phyloP scores from a whole-genome alignment of 495 filamentous ascomycete species.

The Trichocladium antarcticum region DNA sequence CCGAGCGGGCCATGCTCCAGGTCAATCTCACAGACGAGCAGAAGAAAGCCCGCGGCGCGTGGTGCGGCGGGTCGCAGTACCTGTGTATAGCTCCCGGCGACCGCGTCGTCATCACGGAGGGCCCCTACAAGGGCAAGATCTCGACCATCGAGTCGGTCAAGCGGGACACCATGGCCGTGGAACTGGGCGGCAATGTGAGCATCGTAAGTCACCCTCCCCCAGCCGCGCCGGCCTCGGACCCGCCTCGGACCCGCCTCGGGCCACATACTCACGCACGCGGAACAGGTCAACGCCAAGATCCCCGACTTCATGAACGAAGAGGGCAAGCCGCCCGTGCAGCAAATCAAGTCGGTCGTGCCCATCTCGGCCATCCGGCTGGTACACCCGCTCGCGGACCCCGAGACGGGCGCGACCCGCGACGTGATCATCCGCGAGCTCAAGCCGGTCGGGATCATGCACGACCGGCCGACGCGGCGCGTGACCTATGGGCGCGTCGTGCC shows the following conservation, averaged over 20 bases:
- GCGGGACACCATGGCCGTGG: constrained; percentile 44
- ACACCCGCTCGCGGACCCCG: constrained; percentile 53
- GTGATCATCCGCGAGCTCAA: constrained; percentile 62
- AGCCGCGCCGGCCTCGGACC: too few relatives aligned
- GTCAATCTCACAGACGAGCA: constrained; percentile 12
- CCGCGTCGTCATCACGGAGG: constrained; percentile 65
- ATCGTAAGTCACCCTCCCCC: constrained; percentile 42
- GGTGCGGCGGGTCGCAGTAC: constrained; percentile 44
- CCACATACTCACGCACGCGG: neutral
- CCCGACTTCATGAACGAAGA: constrained; percentile 42
- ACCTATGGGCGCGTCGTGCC: constrained; percentile 45
- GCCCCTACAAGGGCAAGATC: constrained; percentile 72
- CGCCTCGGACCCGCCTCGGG: too few relatives aligned
- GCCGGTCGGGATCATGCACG: constrained; percentile 31
- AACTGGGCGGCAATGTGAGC: constrained; percentile 50
- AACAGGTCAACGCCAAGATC: constrained; percentile 46
- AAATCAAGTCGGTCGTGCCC: constrained; percentile 44
- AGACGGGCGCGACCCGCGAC: constrained; percentile 52
- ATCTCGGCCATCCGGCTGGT: constrained; percentile 70
- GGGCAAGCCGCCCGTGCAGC: constrained; percentile 34
- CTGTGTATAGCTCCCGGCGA: constrained; percentile 59
- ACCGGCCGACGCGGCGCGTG: constrained; percentile 35
- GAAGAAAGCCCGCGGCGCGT: constrained; percentile 27
- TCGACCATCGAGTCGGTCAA: constrained; percentile 52
- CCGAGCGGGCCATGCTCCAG: constrained; percentile 21